These are phyloP conservation scores for Puccinia polysora DNA, from an alignment of 1,284 basidiomycete genomes.

Conservation along the genomic window DNA sequence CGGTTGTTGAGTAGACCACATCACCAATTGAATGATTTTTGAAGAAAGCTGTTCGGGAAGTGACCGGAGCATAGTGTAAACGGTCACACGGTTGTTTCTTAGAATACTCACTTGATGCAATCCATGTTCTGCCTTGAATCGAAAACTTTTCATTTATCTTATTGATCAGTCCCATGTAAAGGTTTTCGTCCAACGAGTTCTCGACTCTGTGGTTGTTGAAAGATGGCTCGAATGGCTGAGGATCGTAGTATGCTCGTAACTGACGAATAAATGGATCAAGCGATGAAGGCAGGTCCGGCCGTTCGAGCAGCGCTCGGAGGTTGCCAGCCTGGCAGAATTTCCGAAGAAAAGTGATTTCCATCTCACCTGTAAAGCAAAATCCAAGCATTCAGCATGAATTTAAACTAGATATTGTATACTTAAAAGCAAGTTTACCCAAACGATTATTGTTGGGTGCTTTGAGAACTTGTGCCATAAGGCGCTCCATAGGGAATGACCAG, in stretches of 20 bases:
- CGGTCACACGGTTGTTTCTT: neutral
- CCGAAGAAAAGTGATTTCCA: constrained; percentile 35
- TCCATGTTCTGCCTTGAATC: neutral
- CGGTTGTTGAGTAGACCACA: neutral
- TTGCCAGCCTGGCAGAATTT: constrained; percentile 21
- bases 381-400: neutral
- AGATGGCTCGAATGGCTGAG: neutral
- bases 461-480: constrained; percentile 19
- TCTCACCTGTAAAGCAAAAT: neutral
- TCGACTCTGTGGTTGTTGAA: neutral
- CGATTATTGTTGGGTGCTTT: constrained; percentile 23
- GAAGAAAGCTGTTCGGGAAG: neutral
- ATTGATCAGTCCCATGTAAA: neutral
- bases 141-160: constrained; percentile 7
- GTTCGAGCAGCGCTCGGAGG: neutral
- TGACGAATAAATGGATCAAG: neutral
- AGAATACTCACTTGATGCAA: neutral
- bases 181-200: neutral
- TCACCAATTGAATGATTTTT: neutral
- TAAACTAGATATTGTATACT: neutral
- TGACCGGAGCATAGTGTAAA: neutral
- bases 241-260: constrained; percentile 7
- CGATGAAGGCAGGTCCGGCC: neutral
- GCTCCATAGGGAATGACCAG: constrained; percentile 32
- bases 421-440: constrained; percentile 1